These are phyloP conservation scores for Sequoiadendron giganteum DNA, from an alignment of 75 land plant genomes.

Conservation along the genomic window DNA sequence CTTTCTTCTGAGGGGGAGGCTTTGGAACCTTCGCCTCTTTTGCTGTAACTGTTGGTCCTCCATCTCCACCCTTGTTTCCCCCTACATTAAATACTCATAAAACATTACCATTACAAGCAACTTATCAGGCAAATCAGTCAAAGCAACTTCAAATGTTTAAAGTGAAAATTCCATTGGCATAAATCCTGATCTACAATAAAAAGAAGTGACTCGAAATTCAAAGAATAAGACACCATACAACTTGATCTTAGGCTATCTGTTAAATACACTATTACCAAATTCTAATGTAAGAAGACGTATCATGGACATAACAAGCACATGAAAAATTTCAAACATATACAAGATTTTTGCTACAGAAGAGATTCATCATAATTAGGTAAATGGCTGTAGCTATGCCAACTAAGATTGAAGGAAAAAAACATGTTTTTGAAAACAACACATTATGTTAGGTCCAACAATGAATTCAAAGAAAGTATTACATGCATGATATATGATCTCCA, in stretches of 20 bases:
- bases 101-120: background rate
- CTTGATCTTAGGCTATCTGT: background rate
- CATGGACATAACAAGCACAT: background rate
- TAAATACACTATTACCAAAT: background rate
- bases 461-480: background rate
- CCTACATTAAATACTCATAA: slow-evolving; percentile 11
- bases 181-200: background rate
- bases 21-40: slow-evolving; percentile 35
- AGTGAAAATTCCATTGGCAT: background rate
- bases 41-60: slow-evolving; percentile 17
- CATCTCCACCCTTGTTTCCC: slow-evolving; percentile 20
- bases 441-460: background rate
- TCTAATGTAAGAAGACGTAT: background rate
- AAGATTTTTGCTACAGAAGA: background rate
- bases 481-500: background rate
- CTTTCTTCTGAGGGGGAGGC: slow-evolving; percentile 49
- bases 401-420: background rate
- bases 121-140: background rate
- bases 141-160: background rate
- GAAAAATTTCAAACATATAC: background rate
- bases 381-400: background rate
- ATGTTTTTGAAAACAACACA: background rate
- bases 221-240: background rate
- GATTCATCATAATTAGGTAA: background rate
- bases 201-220: background rate